These are phyloP conservation scores for Coemansia sp. DNA, from an alignment of 371 early-diverging fungal genomes.

Conservation along the genomic window DNA sequence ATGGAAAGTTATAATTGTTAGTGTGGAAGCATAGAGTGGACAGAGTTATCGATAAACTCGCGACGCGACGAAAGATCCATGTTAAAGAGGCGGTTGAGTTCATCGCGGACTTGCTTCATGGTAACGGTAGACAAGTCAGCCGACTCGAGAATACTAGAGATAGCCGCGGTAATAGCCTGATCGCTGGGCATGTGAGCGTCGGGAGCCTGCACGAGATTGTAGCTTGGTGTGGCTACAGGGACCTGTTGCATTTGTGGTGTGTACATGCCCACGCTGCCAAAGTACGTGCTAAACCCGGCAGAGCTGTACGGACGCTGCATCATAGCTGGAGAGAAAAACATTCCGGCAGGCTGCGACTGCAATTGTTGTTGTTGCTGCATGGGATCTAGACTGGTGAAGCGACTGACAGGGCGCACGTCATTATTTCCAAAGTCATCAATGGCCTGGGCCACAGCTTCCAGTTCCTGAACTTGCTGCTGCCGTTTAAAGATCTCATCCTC, in stretches of 20 bases:
- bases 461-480: constrained; percentile 49
- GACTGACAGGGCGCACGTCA: constrained; percentile 36
- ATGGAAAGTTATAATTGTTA: neutral
- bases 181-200: constrained; percentile 54
- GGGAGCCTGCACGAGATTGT: constrained; percentile 27
- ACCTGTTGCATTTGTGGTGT: constrained; percentile 21
- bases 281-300: constrained; percentile 24
- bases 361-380: neutral
- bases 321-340: neutral
- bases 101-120: constrained; percentile 80
- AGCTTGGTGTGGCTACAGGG: constrained; percentile 26
- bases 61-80: constrained; percentile 66
- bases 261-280: constrained; percentile 20
- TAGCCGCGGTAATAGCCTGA: constrained; percentile 73
- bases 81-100: constrained; percentile 66
- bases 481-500: constrained; percentile 60
- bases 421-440: constrained; percentile 41
- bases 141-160: constrained; percentile 71
- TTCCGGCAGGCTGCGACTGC: neutral
- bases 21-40: constrained; percentile 55
- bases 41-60: constrained; percentile 75
- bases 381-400: constrained; percentile 18
- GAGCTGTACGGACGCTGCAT: constrained; percentile 17
- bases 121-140: constrained; percentile 75
- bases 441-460: constrained; percentile 41